phyloP scores from a whole-genome alignment of 345 rosid species.

The Leavenworthia alabamica region DNA sequence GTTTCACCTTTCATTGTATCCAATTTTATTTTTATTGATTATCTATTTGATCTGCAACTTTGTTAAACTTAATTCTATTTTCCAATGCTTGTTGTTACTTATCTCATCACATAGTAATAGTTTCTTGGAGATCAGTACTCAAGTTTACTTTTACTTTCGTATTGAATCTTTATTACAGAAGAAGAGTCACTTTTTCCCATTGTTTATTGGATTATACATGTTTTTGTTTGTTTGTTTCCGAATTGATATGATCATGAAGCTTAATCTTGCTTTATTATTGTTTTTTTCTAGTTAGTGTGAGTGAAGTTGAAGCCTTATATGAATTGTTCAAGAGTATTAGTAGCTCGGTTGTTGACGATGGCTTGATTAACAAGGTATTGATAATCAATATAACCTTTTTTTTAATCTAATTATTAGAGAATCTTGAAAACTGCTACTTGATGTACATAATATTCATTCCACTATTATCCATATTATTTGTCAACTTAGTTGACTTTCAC shows the following conservation, averaged over 20 bases:
- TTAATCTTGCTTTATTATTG: background rate
- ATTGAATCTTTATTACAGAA: constrained; percentile 2
- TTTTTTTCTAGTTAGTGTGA: constrained; percentile 63
- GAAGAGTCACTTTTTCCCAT: constrained; percentile 2
- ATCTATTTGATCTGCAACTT: constrained; percentile 3
- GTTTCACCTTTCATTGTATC: background rate
- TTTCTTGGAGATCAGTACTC: background rate
- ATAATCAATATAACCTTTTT: background rate
- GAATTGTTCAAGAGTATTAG: constrained; percentile 93
- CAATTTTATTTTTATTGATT: background rate
- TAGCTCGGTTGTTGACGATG: constrained; percentile 88
- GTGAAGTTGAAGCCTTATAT: constrained; percentile 93
- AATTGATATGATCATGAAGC: background rate
- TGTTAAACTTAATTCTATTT: background rate
- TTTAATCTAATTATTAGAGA: too few species aligned
- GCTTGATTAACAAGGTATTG: constrained; percentile 80
- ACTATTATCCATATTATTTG: background rate
- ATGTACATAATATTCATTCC: constrained; percentile 14
- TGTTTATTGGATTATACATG: background rate
- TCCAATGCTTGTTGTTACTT: background rate
- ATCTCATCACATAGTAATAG: background rate
- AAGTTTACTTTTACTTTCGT: background rate
- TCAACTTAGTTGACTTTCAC: constrained; percentile 27
- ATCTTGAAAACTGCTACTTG: constrained; percentile 22
- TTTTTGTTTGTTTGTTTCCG: background rate